Conservation (phyloP, 345 rosid species). For the Populus ilicifolia region DNA sequence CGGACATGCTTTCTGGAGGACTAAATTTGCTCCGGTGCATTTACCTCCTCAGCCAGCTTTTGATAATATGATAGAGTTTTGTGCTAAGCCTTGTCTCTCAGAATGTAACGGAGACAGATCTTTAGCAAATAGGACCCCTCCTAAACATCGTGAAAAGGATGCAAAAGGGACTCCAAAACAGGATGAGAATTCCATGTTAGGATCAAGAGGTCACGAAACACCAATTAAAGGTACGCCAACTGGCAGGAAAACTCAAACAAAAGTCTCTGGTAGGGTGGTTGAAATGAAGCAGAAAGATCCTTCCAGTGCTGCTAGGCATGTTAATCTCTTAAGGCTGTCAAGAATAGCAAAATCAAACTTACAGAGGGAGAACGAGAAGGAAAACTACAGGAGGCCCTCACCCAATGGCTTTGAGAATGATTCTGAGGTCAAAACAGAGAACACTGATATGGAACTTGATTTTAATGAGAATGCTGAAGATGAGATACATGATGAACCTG, state of each 20-base stretch:
- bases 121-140: constrained; percentile 64
- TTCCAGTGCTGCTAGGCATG: constrained; percentile 52
- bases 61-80: constrained; percentile 64
- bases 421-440: constrained; percentile 87
- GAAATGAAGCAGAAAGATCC: constrained; percentile 71
- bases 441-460: constrained; percentile 97
- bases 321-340: constrained; percentile 87
- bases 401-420: constrained; percentile 68
- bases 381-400: constrained; percentile 84
- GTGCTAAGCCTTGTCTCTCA: constrained; percentile 70
- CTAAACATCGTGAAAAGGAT: constrained; percentile 64
- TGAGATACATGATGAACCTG: constrained; percentile 70
- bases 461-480: constrained; percentile 80
- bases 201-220: constrained; percentile 54
- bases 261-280: constrained; percentile 45
- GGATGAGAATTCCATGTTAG: constrained; percentile 56
- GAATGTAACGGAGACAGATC: constrained; percentile 71
- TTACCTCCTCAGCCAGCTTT: constrained; percentile 89
- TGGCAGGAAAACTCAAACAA: constrained; percentile 55
- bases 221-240: constrained; percentile 58
- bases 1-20: constrained; percentile 86
- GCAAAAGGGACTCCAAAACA: constrained; percentile 53
- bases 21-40: constrained; percentile 44
- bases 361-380: constrained; percentile 94
- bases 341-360: constrained; percentile 87